phyloP scores from a whole-genome alignment of 2,329 filamentous ascomycete genomes.

The Penicillium sp. region DNA sequence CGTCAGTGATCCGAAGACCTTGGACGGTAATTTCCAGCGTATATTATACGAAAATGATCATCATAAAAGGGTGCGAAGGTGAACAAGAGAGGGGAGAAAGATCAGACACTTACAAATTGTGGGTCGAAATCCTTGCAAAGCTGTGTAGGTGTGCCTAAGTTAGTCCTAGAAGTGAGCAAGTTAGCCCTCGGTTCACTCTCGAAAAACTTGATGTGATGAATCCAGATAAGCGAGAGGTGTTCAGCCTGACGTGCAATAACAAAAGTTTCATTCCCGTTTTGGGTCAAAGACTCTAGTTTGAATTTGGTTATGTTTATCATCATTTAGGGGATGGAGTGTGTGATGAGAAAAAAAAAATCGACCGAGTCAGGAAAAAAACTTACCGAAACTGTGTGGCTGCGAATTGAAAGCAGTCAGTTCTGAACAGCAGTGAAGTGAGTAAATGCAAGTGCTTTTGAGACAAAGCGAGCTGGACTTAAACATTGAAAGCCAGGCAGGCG shows the following conservation, averaged over 20 bases:
- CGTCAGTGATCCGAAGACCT: constrained; percentile 71
- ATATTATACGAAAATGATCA: constrained; percentile 61
- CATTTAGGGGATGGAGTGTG: constrained; percentile 54
- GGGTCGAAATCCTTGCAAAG: neutral
- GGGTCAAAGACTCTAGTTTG: constrained; percentile 98
- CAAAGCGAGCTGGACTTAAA: constrained; percentile 9
- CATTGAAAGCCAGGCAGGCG: constrained; percentile 29
- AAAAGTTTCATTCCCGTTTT: constrained; percentile 74
- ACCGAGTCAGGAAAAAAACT: constrained; percentile 20
- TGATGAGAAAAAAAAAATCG: constrained; percentile 22
- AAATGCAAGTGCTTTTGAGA: constrained; percentile 3
- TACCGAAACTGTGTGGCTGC: constrained; percentile 32
- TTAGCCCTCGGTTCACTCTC: constrained; percentile 27
- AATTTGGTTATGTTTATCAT: constrained; percentile 78
- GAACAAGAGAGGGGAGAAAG: constrained; percentile 39
- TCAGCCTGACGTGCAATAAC: constrained; percentile 93
- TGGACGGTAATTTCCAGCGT: constrained; percentile 98
- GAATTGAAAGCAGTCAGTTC: constrained; percentile 13
- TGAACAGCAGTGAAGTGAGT: neutral
- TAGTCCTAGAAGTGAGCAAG: constrained; percentile 22
- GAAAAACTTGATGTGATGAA: constrained; percentile 18
- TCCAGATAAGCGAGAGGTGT: constrained; percentile 35
- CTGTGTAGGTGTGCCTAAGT: constrained; percentile 5
- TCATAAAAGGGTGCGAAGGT: constrained; percentile 50
- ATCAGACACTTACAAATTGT: constrained; percentile 31